phyloP scores from a whole-genome alignment of 2,329 filamentous ascomycete genomes.

The Zalaria sp. region DNA sequence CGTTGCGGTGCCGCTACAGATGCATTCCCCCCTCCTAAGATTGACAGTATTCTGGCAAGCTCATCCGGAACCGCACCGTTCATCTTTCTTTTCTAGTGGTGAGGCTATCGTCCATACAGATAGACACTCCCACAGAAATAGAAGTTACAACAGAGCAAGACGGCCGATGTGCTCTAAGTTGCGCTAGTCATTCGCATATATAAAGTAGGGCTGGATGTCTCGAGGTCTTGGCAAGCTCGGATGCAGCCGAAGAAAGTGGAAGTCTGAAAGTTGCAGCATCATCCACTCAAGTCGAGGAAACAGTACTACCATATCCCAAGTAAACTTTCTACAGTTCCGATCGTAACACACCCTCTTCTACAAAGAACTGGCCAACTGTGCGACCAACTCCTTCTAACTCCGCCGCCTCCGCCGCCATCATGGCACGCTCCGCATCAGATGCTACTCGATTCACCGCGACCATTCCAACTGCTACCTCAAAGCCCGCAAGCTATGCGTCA shows the following conservation, averaged over 20 bases:
- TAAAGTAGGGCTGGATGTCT: too few relatives aligned
- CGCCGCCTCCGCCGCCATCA: slow-evolving; percentile 10
- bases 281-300: background rate
- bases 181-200: too few relatives aligned
- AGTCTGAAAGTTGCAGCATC: background rate
- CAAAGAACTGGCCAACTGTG: background rate
- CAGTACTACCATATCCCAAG: background rate
- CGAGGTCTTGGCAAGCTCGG: too few relatives aligned
- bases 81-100: too few relatives aligned
- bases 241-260: background rate
- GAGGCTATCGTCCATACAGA: too few relatives aligned
- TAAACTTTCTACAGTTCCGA: background rate
- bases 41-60: too few relatives aligned
- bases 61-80: too few relatives aligned
- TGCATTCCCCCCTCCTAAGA: too few relatives aligned
- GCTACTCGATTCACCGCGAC: slow-evolving; percentile 67
- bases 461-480: slow-evolving; percentile 55
- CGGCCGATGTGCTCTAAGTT: too few relatives aligned
- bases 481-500: slow-evolving; percentile 23
- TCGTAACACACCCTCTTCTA: background rate
- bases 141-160: too few relatives aligned
- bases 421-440: slow-evolving; percentile 59
- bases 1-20: too few relatives aligned
- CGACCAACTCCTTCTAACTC: background rate
- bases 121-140: too few relatives aligned